Percentiles rank a stretch among this genome's conserved stretches.
These are phyloP conservation scores for Parmelia sp. DNA, from an alignment of 495 filamentous ascomycete species.

Conservation along the genomic window DNA sequence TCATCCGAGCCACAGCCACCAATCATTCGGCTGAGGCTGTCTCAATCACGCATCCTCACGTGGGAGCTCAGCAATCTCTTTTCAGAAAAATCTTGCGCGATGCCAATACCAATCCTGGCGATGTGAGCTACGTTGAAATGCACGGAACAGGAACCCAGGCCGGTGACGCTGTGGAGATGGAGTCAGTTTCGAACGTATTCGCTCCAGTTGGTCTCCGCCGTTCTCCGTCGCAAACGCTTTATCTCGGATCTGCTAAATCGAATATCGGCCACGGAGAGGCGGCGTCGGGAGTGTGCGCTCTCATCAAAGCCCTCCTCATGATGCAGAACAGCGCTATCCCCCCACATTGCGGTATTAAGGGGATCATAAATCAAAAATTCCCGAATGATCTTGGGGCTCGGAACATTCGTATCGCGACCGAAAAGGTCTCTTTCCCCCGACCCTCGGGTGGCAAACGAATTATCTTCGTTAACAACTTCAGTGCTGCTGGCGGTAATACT, in stretches of 20 bases:
- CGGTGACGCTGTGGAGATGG: slow-evolving; percentile 73
- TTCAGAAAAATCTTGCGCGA: slow-evolving; percentile 59
- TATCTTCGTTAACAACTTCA: slow-evolving; percentile 64
- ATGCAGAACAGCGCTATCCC: slow-evolving; percentile 64
- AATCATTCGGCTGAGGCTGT: slow-evolving; percentile 73
- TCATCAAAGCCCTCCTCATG: slow-evolving; percentile 73
- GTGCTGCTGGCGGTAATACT: slow-evolving; percentile 53
- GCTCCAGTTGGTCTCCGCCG: slow-evolving; percentile 43
- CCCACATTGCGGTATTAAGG: slow-evolving; percentile 53
- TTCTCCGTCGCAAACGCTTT: slow-evolving; percentile 40
- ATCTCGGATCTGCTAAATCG: slow-evolving; percentile 75
- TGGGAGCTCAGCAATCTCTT: slow-evolving; percentile 58
- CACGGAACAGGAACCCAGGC: slow-evolving; percentile 82
- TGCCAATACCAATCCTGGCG: slow-evolving; percentile 59
- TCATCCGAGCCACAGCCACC: slow-evolving; percentile 61
- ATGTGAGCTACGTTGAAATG: slow-evolving; percentile 77
- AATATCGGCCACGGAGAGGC: slow-evolving; percentile 81
- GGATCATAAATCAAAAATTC: slow-evolving; percentile 32
- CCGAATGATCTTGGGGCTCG: slow-evolving; percentile 60
- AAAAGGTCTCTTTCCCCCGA: no score
- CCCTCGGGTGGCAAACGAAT: slow-evolving; percentile 54
- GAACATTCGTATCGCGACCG: slow-evolving; percentile 36
- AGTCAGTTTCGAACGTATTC: slow-evolving; percentile 69
- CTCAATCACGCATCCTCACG: slow-evolving; percentile 72
- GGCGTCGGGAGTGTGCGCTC: slow-evolving; percentile 65